Evolutionary conservation across 805 yeast species (phyloP), one percentile per base, ranked within the genome.

Genomic region (Vanderwaltozyma verrucispora): DNA sequence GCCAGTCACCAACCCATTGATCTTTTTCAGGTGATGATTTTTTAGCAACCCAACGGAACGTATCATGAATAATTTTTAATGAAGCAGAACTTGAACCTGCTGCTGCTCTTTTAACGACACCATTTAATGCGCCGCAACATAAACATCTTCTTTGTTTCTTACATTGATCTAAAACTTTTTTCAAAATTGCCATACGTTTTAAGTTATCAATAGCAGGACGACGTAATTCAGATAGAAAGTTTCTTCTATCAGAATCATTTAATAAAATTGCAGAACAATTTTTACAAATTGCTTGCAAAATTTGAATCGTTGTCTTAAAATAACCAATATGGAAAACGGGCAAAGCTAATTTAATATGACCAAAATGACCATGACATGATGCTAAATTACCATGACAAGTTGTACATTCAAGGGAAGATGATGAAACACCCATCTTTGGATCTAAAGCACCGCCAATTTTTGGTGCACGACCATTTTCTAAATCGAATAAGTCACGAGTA

Each of bases 291-390:
- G 84, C 75, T 60, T 92, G 98, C 38, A 92, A 63, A 29, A 92
- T 87, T 53, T 77, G 81, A 46, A 92, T 82, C 17, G 86, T 82
- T 30, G 88, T 79, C 59, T 89, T 89, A 71, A 92, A 92, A 60
- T 88, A 92, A 15, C 99, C 99, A 33, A 92, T 92, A 55, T 92
- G 98, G 65, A 89, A 92, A 12, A 88, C 97, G 1, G 99, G 99
- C 32, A 92, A 67, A 0, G 97, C 95, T 36, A 92, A 70, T 51
- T 85, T 75, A 45, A 92, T 75, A 54, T 94, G 96, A 30, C 99
- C 99, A 59, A 92, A 92, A 64, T 92, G 99, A 41, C 99, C 99
- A 63, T 89, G 96, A 60, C 99, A 92, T 2, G 95, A 74, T 0
- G 95, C 95, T 46, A 92, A 65, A 48, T 77, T 77, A 3, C 97